These are phyloP conservation scores for Perilla frutescens DNA, from an alignment of 257 asterid species.

Conservation along the genomic window DNA sequence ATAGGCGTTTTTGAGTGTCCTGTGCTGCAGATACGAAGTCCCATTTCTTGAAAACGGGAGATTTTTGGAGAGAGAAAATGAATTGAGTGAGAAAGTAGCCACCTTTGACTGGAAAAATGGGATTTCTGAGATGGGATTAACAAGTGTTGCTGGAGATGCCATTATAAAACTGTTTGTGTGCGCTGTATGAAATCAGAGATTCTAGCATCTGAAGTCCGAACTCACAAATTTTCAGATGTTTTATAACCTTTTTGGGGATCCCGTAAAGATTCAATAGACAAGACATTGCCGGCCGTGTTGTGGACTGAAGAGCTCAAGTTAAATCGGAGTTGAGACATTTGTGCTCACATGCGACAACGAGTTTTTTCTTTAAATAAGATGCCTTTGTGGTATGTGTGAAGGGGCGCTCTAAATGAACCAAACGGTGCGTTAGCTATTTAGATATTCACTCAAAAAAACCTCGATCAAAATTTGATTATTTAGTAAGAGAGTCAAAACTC, in stretches of 20 bases:
- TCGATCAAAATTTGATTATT: too few relatives aligned
- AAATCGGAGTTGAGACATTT: not conserved
- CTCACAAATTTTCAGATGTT: not conserved
- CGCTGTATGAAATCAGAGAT: constrained; percentile 6
- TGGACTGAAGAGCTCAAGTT: not conserved
- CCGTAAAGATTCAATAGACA: not conserved
- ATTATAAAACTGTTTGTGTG: constrained; percentile 34
- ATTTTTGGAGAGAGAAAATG: constrained; percentile 33
- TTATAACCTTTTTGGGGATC: not conserved
- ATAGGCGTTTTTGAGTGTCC: constrained; percentile 18
- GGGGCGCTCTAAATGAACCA: too few relatives aligned
- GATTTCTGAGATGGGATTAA: constrained; percentile 50
- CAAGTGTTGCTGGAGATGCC: constrained; percentile 47
- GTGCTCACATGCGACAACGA: not conserved
- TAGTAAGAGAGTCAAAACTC: too few relatives aligned
- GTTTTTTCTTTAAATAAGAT: not conserved
- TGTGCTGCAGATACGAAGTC: constrained; percentile 34
- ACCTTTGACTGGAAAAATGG: constrained; percentile 31
- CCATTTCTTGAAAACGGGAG: constrained; percentile 45
- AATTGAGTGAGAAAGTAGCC: constrained; percentile 35
- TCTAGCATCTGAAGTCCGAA: not conserved
- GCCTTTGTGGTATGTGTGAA: too few relatives aligned
- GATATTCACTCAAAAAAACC: too few relatives aligned
- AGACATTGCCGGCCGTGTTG: constrained; percentile 22
- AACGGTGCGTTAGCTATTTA: too few relatives aligned